Base-by-base conservation (phyloP, 139 green algal genomes). In the Chlamydomonas incerta region DNA sequence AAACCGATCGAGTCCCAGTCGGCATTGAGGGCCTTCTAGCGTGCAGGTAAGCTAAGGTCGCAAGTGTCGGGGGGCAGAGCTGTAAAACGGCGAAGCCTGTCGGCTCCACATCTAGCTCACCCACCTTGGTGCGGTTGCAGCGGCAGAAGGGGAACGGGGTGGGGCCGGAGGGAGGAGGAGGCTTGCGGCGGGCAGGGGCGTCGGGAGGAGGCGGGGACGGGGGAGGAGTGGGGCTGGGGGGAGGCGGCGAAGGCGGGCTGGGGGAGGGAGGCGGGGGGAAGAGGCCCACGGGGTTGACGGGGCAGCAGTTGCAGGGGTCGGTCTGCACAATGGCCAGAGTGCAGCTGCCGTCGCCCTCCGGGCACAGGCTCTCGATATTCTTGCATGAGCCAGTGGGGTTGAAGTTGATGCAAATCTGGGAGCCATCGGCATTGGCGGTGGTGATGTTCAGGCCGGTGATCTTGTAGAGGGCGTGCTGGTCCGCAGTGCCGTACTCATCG, bases 241-340 rank as follows among this genome's bases (percentile, higher is more conserved):
- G 55, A 62, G 62, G 26, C 31, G 74, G 80, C 37, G 80, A 55
- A 24, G 80, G 47, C 18, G 70, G 35, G 4, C 31, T 23, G 24
- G 81, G 81, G 14, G 57, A 47, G n/a, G 85, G 76, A 10, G 85
- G 75, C 46, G 85, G 75, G 1, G 85, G 85, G 70, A 69, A 83
- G 26, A 82, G 18, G 33, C 82, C 82, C 26, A 82, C 58, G 3
- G 50, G 60, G 60, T 41, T 41, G 0, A 86, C 77, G 15, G 85
- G 76, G 70, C 85, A 89, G 85, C 85, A 89, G 41, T 89, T 58
- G 85, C 85, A 89, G 26, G 81, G 57, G 58, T 47, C 85, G 60
- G 29, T 62, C 75, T 89, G 65, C 14, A 86, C 34, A 26, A 87
- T 81, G 20, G 77, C 52, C 33, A 83, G 83, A 11, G 23, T 68